Conservation (phyloP, 1,284 basidiomycete species). For the Tilletia setariae region DNA sequence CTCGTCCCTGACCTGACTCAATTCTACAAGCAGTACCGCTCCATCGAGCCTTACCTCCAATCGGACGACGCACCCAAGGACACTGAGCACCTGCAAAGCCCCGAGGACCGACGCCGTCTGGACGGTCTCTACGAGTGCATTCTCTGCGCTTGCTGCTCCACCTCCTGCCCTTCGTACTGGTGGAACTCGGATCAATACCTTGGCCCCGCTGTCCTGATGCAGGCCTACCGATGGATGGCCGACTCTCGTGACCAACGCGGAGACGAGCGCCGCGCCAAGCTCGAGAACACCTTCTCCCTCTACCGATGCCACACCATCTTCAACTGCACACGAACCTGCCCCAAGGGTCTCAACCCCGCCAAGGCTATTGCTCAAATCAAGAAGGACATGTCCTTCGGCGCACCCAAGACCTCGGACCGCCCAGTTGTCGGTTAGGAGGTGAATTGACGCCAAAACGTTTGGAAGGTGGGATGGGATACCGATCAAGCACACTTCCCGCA, state of each 20-base stretch:
- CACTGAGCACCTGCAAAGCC: conserved; percentile 78
- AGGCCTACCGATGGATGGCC: conserved; percentile 83
- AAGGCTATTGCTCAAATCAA: conserved; percentile 52
- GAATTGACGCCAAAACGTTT: no score
- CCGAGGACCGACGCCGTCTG: conserved; percentile 87
- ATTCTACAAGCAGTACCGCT: conserved; percentile 99
- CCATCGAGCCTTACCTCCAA: conserved; percentile 68
- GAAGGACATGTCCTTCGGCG: conserved; percentile 14
- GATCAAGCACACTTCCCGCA: no score
- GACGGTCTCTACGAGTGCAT: conserved; percentile 87
- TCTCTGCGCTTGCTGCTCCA: conserved; percentile 71
- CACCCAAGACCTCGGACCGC: not conserved
- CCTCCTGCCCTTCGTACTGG: conserved; percentile 88
- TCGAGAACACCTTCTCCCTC: conserved; percentile 91
- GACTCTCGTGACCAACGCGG: conserved; percentile 84
- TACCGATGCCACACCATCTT: conserved; percentile 81
- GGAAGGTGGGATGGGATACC: no score
- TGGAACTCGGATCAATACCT: conserved; percentile 99
- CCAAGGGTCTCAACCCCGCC: conserved; percentile 79
- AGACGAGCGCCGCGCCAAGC: conserved; percentile 78
- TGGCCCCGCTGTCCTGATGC: conserved; percentile 91
- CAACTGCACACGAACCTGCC: conserved; percentile 91
- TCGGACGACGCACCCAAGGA: conserved; percentile 55
- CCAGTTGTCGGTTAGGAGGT: conserved; percentile 4
- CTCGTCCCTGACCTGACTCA: conserved; percentile 81